Base-by-base conservation (phyloP, 495 filamentous ascomycete species). In the Podospora australis region DNA sequence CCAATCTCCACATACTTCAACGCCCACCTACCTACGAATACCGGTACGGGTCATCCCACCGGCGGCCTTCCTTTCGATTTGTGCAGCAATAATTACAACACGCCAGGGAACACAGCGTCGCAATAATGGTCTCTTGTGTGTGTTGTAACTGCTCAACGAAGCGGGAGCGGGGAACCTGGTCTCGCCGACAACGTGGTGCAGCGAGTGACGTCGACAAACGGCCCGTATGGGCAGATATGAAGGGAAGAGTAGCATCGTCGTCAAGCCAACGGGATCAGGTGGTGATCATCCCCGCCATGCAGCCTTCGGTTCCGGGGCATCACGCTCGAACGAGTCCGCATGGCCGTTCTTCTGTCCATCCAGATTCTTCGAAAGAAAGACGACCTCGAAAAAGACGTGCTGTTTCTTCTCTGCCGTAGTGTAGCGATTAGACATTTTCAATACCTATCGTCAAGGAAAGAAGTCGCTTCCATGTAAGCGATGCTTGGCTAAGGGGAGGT, bases 171-270 rank as follows among this genome's bases (percentile, higher is more conserved):
- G 46, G n/a, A 34, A 20, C 44, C 26, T 35, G 30, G 46, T 41
- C 20, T 17, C 21, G 40, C 6, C 24, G 19, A 20, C 4, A 24
- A 3, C 22, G 2, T 17, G 10, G 7, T 32, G 16, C 6, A n/a
- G 22, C 7, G 22, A 34, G 41, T 44, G 32, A 51, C 43, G 49
- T 30, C 34, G 42, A 21, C 26, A 22, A 52, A 28, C 25, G 36
- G 29, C 6, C 30, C 20, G 36, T 10, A 5, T 43, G 19, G 5
- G 10, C 6, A 30, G 25, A n/a, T 9, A 32, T 6, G 16, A 11
- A 20, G 10, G 25, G 13, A 10, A 39, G 32, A 45, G 49, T 51
- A 4, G 49, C 29, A 51, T 50, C 39, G 19, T 32, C 19, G 23
- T 21, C 32, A 16, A 21, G 36, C 21, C 4, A n/a, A 26, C 34